These are phyloP conservation scores for Dactylellina leptospora DNA, from an alignment of 2,329 filamentous ascomycete species.

Conservation along the genomic window DNA sequence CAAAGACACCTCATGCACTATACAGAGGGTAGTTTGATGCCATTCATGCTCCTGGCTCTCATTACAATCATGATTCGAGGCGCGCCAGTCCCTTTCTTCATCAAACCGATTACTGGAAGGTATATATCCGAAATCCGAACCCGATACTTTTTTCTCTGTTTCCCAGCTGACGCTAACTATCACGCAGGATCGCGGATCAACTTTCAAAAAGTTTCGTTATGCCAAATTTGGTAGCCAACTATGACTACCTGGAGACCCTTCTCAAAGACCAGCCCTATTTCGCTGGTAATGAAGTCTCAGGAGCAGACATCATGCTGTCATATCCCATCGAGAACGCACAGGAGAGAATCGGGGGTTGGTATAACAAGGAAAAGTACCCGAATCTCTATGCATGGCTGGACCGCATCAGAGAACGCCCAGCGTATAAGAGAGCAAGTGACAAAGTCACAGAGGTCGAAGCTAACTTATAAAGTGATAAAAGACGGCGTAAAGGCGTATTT, in stretches of 20 bases:
- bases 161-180: not conserved
- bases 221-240: conserved; percentile 55
- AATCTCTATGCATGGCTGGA: conserved; percentile 55
- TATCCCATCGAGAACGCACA: conserved; percentile 54
- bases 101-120: conserved; percentile 70
- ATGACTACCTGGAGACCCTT: conserved; percentile 55
- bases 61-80: conserved; percentile 69
- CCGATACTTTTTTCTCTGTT: not conserved
- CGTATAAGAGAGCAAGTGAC: conserved; percentile 53
- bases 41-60: conserved; percentile 71
- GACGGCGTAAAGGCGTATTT: not conserved
- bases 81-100: conserved; percentile 72
- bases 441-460: conserved; percentile 29
- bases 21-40: conserved; percentile 83
- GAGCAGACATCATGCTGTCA: conserved; percentile 55
- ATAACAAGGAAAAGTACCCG: conserved; percentile 54
- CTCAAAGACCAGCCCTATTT: conserved; percentile 53
- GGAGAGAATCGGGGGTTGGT: conserved; percentile 40
- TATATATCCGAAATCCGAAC: not conserved
- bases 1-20: conserved; percentile 75
- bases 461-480: conserved; percentile 16
- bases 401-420: conserved; percentile 53
- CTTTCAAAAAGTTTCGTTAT: conserved; percentile 53
- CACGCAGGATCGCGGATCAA: conserved; percentile 20
- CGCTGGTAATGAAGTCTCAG: conserved; percentile 54